phyloP scores from a whole-genome alignment of 2,329 filamentous ascomycete genomes.

The Aureobasidium sp. region DNA sequence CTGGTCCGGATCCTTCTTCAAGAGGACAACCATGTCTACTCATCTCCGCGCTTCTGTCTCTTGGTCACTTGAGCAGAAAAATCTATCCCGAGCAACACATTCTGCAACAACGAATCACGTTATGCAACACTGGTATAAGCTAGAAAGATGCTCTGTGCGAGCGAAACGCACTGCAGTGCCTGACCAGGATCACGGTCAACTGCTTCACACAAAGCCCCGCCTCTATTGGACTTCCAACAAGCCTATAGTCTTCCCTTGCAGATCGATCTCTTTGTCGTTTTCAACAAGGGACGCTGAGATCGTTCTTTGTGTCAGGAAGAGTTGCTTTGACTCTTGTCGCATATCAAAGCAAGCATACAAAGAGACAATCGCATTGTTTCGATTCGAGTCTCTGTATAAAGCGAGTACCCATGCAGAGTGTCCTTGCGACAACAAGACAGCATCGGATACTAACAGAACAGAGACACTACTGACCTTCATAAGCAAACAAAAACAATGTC shows the following conservation, averaged over 20 bases:
- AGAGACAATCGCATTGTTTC: slow-evolving; percentile 1
- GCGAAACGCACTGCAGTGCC: not conserved
- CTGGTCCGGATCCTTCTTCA: not conserved
- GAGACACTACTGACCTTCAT: not conserved
- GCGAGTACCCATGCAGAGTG: not conserved
- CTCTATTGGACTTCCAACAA: not conserved
- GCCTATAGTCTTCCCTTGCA: not conserved
- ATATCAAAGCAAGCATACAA: not conserved
- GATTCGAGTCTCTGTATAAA: not conserved
- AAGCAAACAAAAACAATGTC: not conserved
- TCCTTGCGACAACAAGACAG: not conserved
- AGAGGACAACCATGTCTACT: not conserved
- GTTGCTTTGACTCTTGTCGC: not conserved
- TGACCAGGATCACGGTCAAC: too few relatives aligned
- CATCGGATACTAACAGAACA: not conserved
- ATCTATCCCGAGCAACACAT: not conserved
- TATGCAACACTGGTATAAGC: not conserved
- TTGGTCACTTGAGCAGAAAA: not conserved
- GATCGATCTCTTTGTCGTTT: not conserved
- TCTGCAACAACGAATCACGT: not conserved
- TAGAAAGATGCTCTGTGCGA: not conserved
- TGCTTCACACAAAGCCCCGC: not conserved
- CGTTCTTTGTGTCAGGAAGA: not conserved
- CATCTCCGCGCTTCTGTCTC: not conserved
- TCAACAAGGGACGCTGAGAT: not conserved